These are phyloP conservation scores for Paramecium pentaurelia DNA, from an alignment of 73 alveolate genomes.

Conservation along the genomic window DNA sequence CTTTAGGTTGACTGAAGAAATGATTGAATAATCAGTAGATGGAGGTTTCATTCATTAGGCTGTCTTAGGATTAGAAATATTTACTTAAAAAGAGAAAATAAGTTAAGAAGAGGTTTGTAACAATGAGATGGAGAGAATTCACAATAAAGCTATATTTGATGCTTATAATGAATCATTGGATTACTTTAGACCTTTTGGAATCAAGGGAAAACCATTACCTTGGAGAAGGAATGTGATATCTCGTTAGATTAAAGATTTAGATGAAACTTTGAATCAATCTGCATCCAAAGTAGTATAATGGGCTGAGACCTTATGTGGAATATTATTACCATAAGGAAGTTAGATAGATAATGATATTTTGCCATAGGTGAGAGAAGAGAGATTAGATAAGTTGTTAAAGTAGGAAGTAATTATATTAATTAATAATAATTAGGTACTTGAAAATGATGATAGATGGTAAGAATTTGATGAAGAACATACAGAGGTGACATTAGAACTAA, in stretches of 20 bases:
- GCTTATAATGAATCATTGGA: constrained; percentile 87
- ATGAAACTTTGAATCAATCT: not conserved
- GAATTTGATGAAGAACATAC: constrained; percentile 65
- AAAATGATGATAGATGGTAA: constrained; percentile 57
- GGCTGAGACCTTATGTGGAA: constrained; percentile 57
- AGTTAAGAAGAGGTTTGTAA: not conserved
- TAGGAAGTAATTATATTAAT: constrained; percentile 10
- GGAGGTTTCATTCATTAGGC: constrained; percentile 43
- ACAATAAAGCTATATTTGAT: constrained; percentile 66
- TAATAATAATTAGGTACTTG: not conserved
- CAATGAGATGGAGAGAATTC: constrained; percentile 52
- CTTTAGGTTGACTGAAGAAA: constrained; percentile 47
- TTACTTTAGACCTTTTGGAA: constrained; percentile 79
- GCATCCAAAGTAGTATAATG: constrained; percentile 10
- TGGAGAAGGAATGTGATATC: constrained; percentile 66
- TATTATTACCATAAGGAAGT: not conserved
- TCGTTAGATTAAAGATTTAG: not conserved
- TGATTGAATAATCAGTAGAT: constrained; percentile 37
- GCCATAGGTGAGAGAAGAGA: constrained; percentile 57
- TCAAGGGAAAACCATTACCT: constrained; percentile 84
- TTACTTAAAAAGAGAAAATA: constrained; percentile 11
- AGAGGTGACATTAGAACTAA: constrained; percentile 31
- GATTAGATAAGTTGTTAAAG: constrained; percentile 51
- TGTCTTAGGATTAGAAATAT: constrained; percentile 15
- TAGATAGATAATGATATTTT: constrained; percentile 45